Conservation (phyloP, 2,329 filamentous ascomycete species). For the Aspergillus intermedius region DNA sequence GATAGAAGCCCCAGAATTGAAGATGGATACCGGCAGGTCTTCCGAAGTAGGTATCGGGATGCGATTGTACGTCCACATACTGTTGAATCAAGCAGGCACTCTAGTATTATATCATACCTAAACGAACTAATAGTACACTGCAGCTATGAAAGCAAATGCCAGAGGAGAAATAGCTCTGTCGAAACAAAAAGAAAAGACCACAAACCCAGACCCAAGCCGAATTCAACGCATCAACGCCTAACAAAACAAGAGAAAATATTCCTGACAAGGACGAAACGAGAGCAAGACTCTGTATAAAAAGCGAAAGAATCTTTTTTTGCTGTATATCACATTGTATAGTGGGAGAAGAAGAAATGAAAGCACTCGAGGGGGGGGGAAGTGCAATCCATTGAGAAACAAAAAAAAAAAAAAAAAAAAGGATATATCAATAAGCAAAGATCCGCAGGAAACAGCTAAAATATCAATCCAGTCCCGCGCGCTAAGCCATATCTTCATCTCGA, state of each 20-base stretch:
- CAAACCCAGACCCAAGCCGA: constrained; percentile 24
- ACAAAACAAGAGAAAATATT: constrained; percentile 9
- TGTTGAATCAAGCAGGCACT: background rate
- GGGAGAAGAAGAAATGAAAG: constrained; percentile 8
- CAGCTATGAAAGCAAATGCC: background rate
- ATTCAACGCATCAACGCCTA: constrained; percentile 31
- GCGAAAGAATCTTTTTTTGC: constrained; percentile 8
- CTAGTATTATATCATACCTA: constrained; percentile 3
- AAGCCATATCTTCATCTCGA: constrained; percentile 35
- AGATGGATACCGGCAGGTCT: too few relatives aligned
- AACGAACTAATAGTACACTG: constrained; percentile 3
- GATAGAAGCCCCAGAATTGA: too few relatives aligned
- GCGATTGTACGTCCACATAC: too few relatives aligned
- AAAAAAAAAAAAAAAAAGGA: constrained; percentile 12
- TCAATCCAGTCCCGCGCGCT: constrained; percentile 26
- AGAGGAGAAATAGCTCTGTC: background rate
- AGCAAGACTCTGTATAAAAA: constrained; percentile 2
- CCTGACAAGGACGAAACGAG: constrained; percentile 13
- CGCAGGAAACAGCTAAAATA: constrained; percentile 8
- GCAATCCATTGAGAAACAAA: constrained; percentile 10
- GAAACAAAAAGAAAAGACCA: constrained; percentile 7
- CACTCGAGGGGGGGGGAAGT: constrained; percentile 6
- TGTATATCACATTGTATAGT: constrained; percentile 18
- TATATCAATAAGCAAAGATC: constrained; percentile 12
- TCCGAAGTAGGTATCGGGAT: too few relatives aligned